Evolutionary conservation across 108 stramenopile genomes (phyloP).

Genomic region (Bacterosira constricta): DNA sequence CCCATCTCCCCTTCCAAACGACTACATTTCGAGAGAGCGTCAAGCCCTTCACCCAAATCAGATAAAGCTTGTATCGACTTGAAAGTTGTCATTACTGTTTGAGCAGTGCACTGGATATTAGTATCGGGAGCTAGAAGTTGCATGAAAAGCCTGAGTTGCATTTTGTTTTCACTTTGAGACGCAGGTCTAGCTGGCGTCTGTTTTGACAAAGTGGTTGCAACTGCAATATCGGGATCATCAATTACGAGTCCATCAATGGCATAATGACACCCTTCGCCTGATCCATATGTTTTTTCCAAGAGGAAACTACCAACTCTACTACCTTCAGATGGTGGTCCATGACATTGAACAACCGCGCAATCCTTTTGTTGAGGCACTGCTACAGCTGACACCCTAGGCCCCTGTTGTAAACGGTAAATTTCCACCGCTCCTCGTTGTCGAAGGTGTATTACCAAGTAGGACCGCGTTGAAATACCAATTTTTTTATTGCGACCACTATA

Average conservation of each 20-base stretch:
- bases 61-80: constrained; percentile 62
- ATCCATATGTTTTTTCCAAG: constrained; percentile 15
- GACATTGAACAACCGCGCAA: constrained; percentile 34
- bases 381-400: constrained; percentile 58
- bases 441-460: constrained; percentile 78
- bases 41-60: constrained; percentile 70
- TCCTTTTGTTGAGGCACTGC: constrained; percentile 48
- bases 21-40: constrained; percentile 62
- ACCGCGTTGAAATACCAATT: constrained; percentile 4
- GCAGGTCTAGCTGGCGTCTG: constrained; percentile 3
- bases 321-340: constrained; percentile 45
- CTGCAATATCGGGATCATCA: constrained; percentile 11
- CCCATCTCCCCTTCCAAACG: constrained; percentile 68
- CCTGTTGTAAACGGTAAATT: constrained; percentile 66
- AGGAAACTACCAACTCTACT: constrained; percentile 25
- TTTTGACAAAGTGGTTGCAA: background rate
- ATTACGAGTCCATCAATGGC: constrained; percentile 37
- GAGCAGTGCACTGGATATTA: constrained; percentile 55
- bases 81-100: constrained; percentile 67
- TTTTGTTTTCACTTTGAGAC: constrained; percentile 45
- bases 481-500: constrained; percentile 7
- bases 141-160: constrained; percentile 66
- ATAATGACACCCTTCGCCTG: constrained; percentile 12
- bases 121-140: constrained; percentile 73
- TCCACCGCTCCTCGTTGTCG: constrained; percentile 71